phyloP scores from a whole-genome alignment of 306 rosid genomes.

The Mimosa bimucronata region DNA sequence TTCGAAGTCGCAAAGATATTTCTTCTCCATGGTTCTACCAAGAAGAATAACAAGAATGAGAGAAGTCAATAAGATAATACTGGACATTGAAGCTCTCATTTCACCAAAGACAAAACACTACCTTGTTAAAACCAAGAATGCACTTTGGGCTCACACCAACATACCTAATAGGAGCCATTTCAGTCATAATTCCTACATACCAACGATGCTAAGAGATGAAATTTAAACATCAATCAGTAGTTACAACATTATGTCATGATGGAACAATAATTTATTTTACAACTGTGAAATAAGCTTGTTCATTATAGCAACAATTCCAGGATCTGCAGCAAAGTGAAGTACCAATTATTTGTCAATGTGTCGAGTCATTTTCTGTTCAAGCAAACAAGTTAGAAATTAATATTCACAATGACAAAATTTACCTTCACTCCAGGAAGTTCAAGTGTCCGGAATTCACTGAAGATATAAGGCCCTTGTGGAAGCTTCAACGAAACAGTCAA shows the following conservation, averaged over 20 bases:
- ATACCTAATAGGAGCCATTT: conserved; percentile 94
- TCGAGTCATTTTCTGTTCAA: not conserved
- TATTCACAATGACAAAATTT: conserved; percentile 23
- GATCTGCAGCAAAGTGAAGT: conserved; percentile 65
- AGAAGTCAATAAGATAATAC: conserved; percentile 9
- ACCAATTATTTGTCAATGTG: not conserved
- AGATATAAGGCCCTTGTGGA: conserved; percentile 88
- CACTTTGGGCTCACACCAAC: conserved; percentile 95
- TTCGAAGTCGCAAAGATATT: conserved; percentile 93
- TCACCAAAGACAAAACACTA: conserved; percentile 37
- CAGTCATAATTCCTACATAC: conserved; percentile 96
- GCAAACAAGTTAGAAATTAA: conserved; percentile 20
- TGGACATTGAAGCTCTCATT: not conserved
- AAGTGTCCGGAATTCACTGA: conserved; percentile 78
- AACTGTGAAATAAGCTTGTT: conserved; percentile 62
- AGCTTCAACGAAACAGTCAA: conserved; percentile 61
- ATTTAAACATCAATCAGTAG: conserved; percentile 38
- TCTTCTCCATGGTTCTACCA: conserved; percentile 88
- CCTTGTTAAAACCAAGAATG: conserved; percentile 91
- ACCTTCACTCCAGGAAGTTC: conserved; percentile 87
- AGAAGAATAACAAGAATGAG: conserved; percentile 25
- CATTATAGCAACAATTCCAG: conserved; percentile 93
- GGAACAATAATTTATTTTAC: conserved; percentile 21
- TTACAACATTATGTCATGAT: conserved; percentile 30
- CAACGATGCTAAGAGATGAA: conserved; percentile 71